phyloP scores from a whole-genome alignment of 2,329 filamentous ascomycete genomes.

The Cladophialophora immunda region DNA sequence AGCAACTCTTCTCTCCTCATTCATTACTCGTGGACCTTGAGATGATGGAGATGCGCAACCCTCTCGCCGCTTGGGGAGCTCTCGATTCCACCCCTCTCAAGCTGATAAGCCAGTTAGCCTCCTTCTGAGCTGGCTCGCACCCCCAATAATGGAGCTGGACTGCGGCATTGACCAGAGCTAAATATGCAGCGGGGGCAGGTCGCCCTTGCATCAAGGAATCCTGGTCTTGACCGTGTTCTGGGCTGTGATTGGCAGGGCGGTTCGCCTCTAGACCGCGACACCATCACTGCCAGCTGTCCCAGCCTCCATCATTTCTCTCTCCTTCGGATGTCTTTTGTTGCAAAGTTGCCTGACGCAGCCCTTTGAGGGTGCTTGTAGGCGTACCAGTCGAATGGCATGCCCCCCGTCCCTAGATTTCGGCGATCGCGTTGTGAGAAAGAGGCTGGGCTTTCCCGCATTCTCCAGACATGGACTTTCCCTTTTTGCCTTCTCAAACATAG shows the following conservation, averaged over 20 bases:
- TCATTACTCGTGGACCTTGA: background rate
- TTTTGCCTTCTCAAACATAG: constrained; percentile 39
- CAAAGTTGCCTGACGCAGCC: constrained; percentile 24
- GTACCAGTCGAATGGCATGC: background rate
- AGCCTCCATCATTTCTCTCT: constrained; percentile 39
- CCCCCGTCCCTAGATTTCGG: constrained; percentile 7
- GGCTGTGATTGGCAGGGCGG: constrained; percentile 31
- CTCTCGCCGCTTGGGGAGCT: background rate
- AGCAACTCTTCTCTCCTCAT: constrained; percentile 37
- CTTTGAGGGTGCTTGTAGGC: constrained; percentile 6
- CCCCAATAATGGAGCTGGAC: constrained; percentile 25
- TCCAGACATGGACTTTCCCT: constrained; percentile 33
- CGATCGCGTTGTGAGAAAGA: constrained; percentile 22
- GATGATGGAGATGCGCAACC: background rate
- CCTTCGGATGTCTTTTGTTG: constrained; percentile 29
- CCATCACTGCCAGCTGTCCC: constrained; percentile 33
- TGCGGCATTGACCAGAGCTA: constrained; percentile 29
- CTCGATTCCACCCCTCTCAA: background rate
- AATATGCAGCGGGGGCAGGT: constrained; percentile 26
- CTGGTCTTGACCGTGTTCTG: constrained; percentile 30
- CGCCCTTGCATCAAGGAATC: constrained; percentile 40
- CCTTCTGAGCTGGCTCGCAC: background rate
- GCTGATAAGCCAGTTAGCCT: constrained; percentile 19
- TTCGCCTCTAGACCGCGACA: constrained; percentile 28
- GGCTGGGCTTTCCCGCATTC: constrained; percentile 34